Conservation (phyloP, 192 early-diverging fungal genomes). For the Coemansia sp. region DNA sequence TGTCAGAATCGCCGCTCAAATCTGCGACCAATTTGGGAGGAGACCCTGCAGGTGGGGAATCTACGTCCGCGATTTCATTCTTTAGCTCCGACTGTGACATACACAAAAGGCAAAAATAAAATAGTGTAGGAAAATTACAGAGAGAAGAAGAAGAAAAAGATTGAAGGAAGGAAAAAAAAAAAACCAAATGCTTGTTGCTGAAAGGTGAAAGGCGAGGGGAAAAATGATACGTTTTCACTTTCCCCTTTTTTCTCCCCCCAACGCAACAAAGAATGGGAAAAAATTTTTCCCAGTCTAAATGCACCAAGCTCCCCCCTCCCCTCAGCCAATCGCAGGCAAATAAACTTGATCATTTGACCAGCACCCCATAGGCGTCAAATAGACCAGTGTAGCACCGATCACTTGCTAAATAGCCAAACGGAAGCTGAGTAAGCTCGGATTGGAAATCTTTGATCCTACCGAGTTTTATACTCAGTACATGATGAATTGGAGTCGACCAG, state of each 20-base stretch:
- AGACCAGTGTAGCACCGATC: not conserved
- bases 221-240: no score
- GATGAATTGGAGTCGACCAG: slow-evolving; percentile 35
- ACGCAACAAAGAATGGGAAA: not conserved
- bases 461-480: slow-evolving; percentile 35
- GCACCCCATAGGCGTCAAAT: not conserved
- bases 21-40: not conserved
- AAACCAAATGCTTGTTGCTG: no score
- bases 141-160: slow-evolving; percentile 5
- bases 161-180: not conserved
- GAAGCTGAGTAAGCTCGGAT: not conserved
- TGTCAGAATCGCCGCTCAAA: not conserved
- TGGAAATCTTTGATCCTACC: slow-evolving; percentile 25
- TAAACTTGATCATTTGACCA: not conserved
- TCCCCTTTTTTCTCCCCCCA: no score
- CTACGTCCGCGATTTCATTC: slow-evolving; percentile 1
- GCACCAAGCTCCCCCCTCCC: no score
- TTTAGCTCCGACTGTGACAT: not conserved
- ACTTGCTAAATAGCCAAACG: not conserved
- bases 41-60: not conserved
- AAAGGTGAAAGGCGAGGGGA: not conserved
- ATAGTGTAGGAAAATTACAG: slow-evolving; percentile 1
- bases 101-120: slow-evolving; percentile 1
- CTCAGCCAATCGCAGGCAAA: not conserved
- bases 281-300: not conserved